Conservation (phyloP, 73 alveolate species). For the Paraurostyla sp. region DNA sequence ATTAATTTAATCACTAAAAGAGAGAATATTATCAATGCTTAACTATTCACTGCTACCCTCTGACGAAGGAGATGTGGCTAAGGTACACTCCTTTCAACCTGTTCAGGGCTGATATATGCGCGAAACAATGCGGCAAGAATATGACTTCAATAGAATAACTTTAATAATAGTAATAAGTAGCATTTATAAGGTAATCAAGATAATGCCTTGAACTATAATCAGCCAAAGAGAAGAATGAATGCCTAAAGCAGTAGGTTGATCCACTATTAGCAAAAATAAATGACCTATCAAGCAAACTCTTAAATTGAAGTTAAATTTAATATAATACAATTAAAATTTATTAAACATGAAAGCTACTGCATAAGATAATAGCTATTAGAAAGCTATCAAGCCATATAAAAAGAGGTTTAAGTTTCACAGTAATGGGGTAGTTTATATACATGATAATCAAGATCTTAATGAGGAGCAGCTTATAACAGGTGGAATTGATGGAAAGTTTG, state of each 20-base stretch:
- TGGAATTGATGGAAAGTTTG: no score
- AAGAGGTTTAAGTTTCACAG: no score
- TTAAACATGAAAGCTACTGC: no score
- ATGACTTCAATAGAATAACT: neutral
- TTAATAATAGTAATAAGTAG: neutral
- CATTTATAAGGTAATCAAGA: neutral
- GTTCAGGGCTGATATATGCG: conserved; percentile 21
- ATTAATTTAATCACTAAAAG: neutral
- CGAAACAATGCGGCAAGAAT: conserved; percentile 9
- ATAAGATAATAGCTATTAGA: no score
- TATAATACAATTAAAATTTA: no score
- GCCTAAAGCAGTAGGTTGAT: neutral
- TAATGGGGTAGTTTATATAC: no score
- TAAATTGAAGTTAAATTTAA: neutral
- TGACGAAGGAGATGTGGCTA: conserved; percentile 54
- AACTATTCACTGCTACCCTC: conserved; percentile 51
- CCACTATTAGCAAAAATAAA: neutral
- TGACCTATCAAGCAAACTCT: neutral
- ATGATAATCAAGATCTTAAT: no score
- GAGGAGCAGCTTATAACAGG: no score
- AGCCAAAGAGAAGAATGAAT: neutral
- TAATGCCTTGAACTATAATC: neutral
- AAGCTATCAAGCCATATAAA: no score
- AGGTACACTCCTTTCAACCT: conserved; percentile 2
- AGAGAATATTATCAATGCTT: conserved; percentile 35